Evolutionary conservation across 768 basidiomycete species (phyloP), one percentile per base, ranked within the genome.

Genomic region (Kwoniella bestiolae): DNA sequence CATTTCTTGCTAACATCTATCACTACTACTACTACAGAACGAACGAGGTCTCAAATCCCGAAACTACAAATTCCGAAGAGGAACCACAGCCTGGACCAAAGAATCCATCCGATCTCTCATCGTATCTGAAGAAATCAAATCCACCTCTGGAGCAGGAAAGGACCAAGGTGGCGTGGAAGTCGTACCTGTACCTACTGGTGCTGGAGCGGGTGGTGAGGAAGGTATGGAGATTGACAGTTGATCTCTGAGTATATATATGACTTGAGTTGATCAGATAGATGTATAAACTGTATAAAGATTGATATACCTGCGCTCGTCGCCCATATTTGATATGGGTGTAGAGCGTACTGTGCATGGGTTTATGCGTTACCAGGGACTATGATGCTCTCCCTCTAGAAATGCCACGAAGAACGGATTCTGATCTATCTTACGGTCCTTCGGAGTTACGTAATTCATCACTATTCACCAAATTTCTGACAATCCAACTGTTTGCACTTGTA

Each of bases 51-150:
- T 69, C 32, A 82, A 82, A 65, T 73, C 79, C 5, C 71, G 79
- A 28, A 75, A 79, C 59, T 82, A 82, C 75, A 81, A 81, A 65
- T 97, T 95, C 85, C 85, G 88, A 64, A 82, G 88, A 55, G 94
- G 94, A 4, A 93, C 94, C 26, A 97, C 94, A 0, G 91, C 90
- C 5, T 91, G 89, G 87, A 91, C 90, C 82, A 88, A 86, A 66
- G 91, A 96, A 83, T 85, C 83, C 34, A 84, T 97, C 55, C 84
- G 89, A 68, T 86, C 82, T 60, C 82, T 95, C 64, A 82, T 97
- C 55, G 85, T 90, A 21, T 85, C 82, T 29, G 94, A 95, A 82
- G 86, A 88, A 65, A 78, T 90, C 26, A 88, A 73, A 61, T 46
- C 67, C 6, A 76, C 74, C 12, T 58, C 69, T 4, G 74, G 72